Percentiles rank a stretch among this genome's conserved stretches.
These are phyloP conservation scores for Flueggea neowawraea DNA, from an alignment of 441 rosid genomes.

Conservation along the genomic window DNA sequence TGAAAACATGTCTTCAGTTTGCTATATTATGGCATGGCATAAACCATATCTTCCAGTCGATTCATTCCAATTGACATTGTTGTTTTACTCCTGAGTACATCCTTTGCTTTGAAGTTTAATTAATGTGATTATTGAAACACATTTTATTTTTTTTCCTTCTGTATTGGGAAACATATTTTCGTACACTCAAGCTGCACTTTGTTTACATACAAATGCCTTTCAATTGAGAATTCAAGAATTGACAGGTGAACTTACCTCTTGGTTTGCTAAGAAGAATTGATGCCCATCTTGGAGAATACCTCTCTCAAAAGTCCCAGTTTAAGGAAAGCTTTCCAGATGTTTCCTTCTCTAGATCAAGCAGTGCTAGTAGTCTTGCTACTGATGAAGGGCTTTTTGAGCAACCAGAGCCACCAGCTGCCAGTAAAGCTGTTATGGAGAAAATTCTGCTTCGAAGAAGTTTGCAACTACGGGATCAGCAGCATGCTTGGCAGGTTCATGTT, in stretches of 20 bases:
- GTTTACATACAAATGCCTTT: background rate
- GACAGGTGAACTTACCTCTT: slow-evolving; percentile 58
- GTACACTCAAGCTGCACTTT: slow-evolving; percentile 1
- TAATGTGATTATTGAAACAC: background rate
- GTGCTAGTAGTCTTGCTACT: slow-evolving; percentile 48
- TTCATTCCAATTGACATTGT: background rate
- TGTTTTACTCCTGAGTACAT: background rate
- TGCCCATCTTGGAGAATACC: slow-evolving; percentile 57
- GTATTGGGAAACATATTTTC: background rate
- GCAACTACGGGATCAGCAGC: slow-evolving; percentile 64
- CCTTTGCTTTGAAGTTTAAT: background rate
- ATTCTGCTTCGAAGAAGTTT: slow-evolving; percentile 50
- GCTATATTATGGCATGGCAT: background rate
- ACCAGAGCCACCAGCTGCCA: slow-evolving; percentile 50
- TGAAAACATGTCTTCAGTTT: background rate
- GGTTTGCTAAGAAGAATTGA: slow-evolving; percentile 61
- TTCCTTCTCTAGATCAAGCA: slow-evolving; percentile 61
- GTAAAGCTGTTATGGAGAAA: slow-evolving; percentile 49
- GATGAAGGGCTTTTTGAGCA: slow-evolving; percentile 78
- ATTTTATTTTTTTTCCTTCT: background rate
- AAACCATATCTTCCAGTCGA: background rate
- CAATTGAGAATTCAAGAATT: slow-evolving; percentile 14
- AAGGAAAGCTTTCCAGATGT: slow-evolving; percentile 31
- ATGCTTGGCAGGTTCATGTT: slow-evolving; percentile 73
- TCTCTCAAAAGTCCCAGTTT: slow-evolving; percentile 44